Conservation (phyloP, 148 eudicot species). For the Rhododendron williamsianum region DNA sequence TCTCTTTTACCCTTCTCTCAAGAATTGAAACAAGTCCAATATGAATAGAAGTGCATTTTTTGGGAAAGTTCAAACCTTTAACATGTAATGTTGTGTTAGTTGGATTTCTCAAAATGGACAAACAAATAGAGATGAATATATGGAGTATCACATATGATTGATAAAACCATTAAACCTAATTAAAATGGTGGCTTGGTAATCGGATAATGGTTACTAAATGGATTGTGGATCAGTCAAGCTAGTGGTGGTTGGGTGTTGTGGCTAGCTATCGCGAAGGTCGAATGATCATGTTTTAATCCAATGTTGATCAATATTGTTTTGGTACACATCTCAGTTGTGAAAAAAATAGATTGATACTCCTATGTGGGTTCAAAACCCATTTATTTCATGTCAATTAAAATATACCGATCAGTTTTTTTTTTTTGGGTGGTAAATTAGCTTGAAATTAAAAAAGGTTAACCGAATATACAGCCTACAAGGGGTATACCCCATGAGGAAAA, state of each 20-base stretch:
- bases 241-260: neutral
- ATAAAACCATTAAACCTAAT: neutral
- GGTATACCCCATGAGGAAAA: too few species aligned
- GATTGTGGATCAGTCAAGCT: neutral
- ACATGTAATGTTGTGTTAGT: neutral
- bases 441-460: too few species aligned
- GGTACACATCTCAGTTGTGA: neutral
- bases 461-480: too few species aligned
- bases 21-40: neutral
- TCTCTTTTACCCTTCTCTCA: neutral
- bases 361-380: neutral
- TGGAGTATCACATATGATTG: neutral
- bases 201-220: neutral
- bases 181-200: neutral
- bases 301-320: neutral
- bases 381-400: neutral
- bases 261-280: neutral
- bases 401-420: too few species aligned
- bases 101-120: neutral
- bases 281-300: neutral
- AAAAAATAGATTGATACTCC: neutral
- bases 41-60: neutral
- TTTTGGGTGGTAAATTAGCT: too few species aligned
- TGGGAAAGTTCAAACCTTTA: neutral
- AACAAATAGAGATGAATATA: too few species aligned